phyloP scores from a whole-genome alignment of 129 eudicot genomes.

The Helichrysum umbraculigerum region DNA sequence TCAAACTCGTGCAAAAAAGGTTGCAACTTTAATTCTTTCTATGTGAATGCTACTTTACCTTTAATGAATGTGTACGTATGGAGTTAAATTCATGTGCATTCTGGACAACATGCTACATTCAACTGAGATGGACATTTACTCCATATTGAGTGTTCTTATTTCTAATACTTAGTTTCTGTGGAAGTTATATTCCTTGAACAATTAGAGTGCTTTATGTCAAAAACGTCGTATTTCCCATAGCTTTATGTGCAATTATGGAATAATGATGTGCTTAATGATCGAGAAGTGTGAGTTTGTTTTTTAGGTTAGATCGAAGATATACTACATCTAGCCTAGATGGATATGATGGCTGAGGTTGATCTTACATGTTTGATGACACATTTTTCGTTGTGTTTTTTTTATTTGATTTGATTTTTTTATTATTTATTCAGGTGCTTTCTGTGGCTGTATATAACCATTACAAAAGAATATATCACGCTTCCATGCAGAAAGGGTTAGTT shows the following conservation, averaged over 20 bases:
- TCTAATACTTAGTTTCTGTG: not conserved
- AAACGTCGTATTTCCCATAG: not conserved
- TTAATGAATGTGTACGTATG: not conserved
- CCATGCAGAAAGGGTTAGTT: conserved; percentile 74
- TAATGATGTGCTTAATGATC: not conserved
- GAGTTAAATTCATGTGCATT: no score
- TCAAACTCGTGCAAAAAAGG: conserved; percentile 93
- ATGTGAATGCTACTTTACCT: not conserved
- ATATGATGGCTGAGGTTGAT: not conserved
- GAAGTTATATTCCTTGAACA: no score
- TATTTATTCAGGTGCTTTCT: conserved; percentile 69
- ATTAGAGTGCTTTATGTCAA: no score
- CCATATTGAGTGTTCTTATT: not conserved
- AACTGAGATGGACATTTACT: not conserved
- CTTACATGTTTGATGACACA: not conserved
- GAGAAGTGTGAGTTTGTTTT: not conserved
- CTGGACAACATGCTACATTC: not conserved
- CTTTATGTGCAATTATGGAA: not conserved
- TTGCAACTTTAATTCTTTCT: conserved; percentile 22
- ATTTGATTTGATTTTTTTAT: conserved; percentile 3
- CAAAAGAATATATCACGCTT: conserved; percentile 80
- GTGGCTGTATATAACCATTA: conserved; percentile 98
- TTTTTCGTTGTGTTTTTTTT: not conserved
- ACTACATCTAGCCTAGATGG: not conserved
- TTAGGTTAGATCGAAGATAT: not conserved